phyloP scores from a whole-genome alignment of 2,329 filamentous ascomycete genomes.

The Sphaerulina vaccinii region DNA sequence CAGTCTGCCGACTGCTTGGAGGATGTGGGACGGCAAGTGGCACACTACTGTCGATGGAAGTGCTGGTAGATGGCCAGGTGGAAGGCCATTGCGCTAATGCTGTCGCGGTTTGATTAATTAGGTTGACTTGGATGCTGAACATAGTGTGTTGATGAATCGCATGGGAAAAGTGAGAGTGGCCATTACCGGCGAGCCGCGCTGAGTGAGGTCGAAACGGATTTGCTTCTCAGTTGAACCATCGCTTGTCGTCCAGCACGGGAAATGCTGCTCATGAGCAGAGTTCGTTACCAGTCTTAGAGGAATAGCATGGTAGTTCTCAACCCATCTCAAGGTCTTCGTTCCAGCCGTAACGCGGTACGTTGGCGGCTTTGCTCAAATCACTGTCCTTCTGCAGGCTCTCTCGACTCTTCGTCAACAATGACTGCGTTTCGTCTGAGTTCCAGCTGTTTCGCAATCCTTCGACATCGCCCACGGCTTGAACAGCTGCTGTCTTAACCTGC shows the following conservation, averaged over 20 bases:
- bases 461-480: conserved; percentile 39
- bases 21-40: conserved; percentile 27
- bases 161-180: too few species aligned
- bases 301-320: background rate
- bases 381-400: conserved; percentile 39
- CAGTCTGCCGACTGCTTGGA: conserved; percentile 25
- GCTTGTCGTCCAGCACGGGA: too few species aligned
- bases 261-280: background rate
- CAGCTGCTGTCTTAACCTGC: conserved; percentile 40
- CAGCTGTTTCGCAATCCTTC: conserved; percentile 41
- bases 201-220: too few species aligned
- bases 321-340: conserved; percentile 23
- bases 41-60: conserved; percentile 31
- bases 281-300: background rate
- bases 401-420: conserved; percentile 35
- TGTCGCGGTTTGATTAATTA: too few species aligned
- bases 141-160: too few species aligned
- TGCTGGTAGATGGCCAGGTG: conserved; percentile 28
- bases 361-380: conserved; percentile 39
- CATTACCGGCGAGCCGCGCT: too few species aligned
- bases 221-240: too few species aligned
- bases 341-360: conserved; percentile 43
- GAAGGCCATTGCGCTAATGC: conserved; percentile 22
- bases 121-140: too few species aligned
- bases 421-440: conserved; percentile 40